These are phyloP conservation scores for Globisporangium sylvaticum DNA, from an alignment of 352 stramenopile genomes.

Conservation along the genomic window DNA sequence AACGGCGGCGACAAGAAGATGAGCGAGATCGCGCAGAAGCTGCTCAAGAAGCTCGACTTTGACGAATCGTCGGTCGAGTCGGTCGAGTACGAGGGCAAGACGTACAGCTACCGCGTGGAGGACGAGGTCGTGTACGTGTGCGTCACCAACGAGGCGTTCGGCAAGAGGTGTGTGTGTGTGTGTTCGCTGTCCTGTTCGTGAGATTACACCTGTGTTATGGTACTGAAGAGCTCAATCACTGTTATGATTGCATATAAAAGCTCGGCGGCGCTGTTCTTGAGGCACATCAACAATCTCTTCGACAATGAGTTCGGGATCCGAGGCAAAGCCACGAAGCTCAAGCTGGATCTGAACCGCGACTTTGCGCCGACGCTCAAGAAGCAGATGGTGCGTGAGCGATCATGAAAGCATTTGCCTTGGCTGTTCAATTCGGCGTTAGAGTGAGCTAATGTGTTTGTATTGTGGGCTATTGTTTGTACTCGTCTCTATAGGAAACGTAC, in stretches of 20 bases:
- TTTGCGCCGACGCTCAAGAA: slow-evolving; percentile 82
- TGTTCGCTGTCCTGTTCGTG: not conserved
- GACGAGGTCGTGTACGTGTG: slow-evolving; percentile 84
- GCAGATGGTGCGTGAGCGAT: slow-evolving; percentile 54
- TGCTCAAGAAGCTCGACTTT: slow-evolving; percentile 85
- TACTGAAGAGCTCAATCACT: not conserved
- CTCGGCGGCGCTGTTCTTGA: slow-evolving; percentile 77
- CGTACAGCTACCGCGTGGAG: slow-evolving; percentile 84
- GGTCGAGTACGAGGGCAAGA: slow-evolving; percentile 80
- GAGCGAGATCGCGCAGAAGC: slow-evolving; percentile 82
- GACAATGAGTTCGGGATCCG: slow-evolving; percentile 84
- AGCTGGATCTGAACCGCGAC: slow-evolving; percentile 84
- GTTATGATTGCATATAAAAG: slow-evolving; percentile 18
- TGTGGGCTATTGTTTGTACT: not conserved
- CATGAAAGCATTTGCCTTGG: not conserved
- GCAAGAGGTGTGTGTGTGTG: slow-evolving; percentile 48
- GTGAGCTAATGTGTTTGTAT: not conserved
- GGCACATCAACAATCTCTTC: slow-evolving; percentile 85
- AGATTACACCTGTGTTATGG: not conserved
- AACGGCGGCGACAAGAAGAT: slow-evolving; percentile 83
- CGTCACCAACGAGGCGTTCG: slow-evolving; percentile 74
- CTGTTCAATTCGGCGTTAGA: not conserved
- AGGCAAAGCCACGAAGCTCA: slow-evolving; percentile 85
- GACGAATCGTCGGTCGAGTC: slow-evolving; percentile 67
- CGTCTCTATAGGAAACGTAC: slow-evolving; percentile 58